A percentile compares a stretch with the other conserved stretches of the same genome.
Conservation (phyloP, 2,329 filamentous ascomycete species). For the Knufia fluminis region DNA sequence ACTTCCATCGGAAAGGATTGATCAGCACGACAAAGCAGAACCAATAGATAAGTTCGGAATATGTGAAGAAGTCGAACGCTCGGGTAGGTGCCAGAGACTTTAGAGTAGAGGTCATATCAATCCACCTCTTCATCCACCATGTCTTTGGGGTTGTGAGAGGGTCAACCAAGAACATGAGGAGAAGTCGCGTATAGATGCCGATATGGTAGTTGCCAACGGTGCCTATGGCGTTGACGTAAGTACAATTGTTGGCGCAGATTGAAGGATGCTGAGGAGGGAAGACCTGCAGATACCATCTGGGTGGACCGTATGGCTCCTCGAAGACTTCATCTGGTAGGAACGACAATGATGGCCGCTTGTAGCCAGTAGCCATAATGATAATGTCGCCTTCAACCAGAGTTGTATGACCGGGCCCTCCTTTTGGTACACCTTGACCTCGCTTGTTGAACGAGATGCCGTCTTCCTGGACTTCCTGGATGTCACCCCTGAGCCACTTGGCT, state of each 20-base stretch:
- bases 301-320: slow-evolving; percentile 61
- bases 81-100: slow-evolving; percentile 62
- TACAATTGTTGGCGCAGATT: slow-evolving; percentile 74
- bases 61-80: slow-evolving; percentile 85
- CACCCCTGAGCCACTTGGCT: slow-evolving; percentile 72
- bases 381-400: slow-evolving; percentile 63
- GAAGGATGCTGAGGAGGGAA: slow-evolving; percentile 68
- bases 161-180: slow-evolving; percentile 78
- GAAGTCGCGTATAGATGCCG: slow-evolving; percentile 75
- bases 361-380: slow-evolving; percentile 76
- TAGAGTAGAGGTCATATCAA: slow-evolving; percentile 67
- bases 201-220: slow-evolving; percentile 83
- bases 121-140: slow-evolving; percentile 75
- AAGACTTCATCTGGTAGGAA: slow-evolving; percentile 71
- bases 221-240: slow-evolving; percentile 70
- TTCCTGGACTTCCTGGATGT: slow-evolving; percentile 59
- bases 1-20: slow-evolving; percentile 87
- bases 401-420: slow-evolving; percentile 62
- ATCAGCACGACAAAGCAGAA: slow-evolving; percentile 68
- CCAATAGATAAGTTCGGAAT: slow-evolving; percentile 77
- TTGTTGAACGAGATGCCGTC: slow-evolving; percentile 62
- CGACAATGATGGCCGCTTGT: slow-evolving; percentile 59
- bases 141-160: slow-evolving; percentile 62
- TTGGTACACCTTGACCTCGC: slow-evolving; percentile 61
- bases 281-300: slow-evolving; percentile 82